Evolutionary conservation across 345 rosid genomes (phyloP), one percentile per base, ranked within the genome.

Genomic region (Passiflora organensis): DNA sequence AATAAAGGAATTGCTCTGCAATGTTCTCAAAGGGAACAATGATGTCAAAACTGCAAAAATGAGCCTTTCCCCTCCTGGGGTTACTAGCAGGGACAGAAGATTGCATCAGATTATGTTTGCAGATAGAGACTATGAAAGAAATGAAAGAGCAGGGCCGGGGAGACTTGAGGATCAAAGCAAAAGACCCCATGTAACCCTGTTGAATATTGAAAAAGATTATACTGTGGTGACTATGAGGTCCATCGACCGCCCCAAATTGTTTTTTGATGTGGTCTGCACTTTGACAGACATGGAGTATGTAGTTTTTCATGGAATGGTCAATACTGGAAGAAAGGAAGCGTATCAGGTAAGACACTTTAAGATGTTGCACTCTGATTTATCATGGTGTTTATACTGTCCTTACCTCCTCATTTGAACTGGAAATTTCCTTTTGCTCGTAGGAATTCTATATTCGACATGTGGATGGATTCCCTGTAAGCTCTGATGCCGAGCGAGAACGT

Each of bases 51-150:
- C 78, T 6, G 93, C 85, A 10, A 86, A 81, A 64, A 81, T 75
- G 22, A 78, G 59, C 14, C 73, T 86, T 66, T 80, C 97, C 18
- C 67, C 83, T 53, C 83, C 87, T 18, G 84, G 77, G 16, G 48
- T 59, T 16, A 74, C 74, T 64, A 84, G 82, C 52, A 73, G 81
- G 59, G 95, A 79, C 65, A 82, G 97, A 65, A 81, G 97, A 65
- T 69, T 89, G 76, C 97, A 89, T 82, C 96, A 91, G 77, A 85
- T 87, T 62, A 85, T 91, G 96, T 80, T 87, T 46, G 95, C 86
- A 12, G 96, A 85, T 56, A 76, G 97, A 75, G 97, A 90, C 62
- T 91, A 87, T 61, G 91, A 87, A 64, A 83, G 82, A 68, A 71
- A 66, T 43, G 80, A 57, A 38, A 78, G 72, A 36, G 77, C 53